Evolutionary conservation across 192 early-diverging fungal species (phyloP).

Genomic region (Geranomyces michiganensis): DNA sequence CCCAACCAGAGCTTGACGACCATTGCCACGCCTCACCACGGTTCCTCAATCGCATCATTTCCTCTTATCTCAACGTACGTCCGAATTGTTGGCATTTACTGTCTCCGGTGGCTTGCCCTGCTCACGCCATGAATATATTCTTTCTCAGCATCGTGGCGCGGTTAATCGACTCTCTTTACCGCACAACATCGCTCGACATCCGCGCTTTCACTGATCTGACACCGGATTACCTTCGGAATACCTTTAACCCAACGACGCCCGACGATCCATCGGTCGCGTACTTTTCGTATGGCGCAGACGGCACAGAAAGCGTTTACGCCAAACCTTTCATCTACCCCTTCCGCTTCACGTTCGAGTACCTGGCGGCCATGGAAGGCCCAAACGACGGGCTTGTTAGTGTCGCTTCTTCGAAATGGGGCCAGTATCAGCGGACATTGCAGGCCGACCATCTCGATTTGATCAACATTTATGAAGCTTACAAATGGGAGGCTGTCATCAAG

Average conservation of each 20-base stretch:
- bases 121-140: too few species aligned
- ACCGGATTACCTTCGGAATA: constrained; percentile 71
- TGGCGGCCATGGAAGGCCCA: constrained; percentile 70
- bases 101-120: too few species aligned
- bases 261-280: constrained; percentile 72
- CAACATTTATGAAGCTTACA: constrained; percentile 27
- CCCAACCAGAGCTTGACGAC: constrained; percentile 70
- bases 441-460: constrained; percentile 85
- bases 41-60: constrained; percentile 39
- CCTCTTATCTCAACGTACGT: constrained; percentile 25
- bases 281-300: constrained; percentile 74
- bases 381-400: constrained; percentile 88
- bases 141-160: constrained; percentile 1
- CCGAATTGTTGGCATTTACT: too few species aligned
- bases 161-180: constrained; percentile 10
- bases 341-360: constrained; percentile 73
- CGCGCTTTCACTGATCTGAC: constrained; percentile 83
- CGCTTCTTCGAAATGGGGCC: constrained; percentile 76
- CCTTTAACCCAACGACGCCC: constrained; percentile 83
- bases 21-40: constrained; percentile 83
- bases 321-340: constrained; percentile 57
- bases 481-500: constrained; percentile 27
- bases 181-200: constrained; percentile 69
- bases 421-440: constrained; percentile 72
- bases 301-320: constrained; percentile 36